These are phyloP conservation scores for Phylloboletellus chloephorus DNA, from an alignment of 1,284 basidiomycete species.

Conservation along the genomic window DNA sequence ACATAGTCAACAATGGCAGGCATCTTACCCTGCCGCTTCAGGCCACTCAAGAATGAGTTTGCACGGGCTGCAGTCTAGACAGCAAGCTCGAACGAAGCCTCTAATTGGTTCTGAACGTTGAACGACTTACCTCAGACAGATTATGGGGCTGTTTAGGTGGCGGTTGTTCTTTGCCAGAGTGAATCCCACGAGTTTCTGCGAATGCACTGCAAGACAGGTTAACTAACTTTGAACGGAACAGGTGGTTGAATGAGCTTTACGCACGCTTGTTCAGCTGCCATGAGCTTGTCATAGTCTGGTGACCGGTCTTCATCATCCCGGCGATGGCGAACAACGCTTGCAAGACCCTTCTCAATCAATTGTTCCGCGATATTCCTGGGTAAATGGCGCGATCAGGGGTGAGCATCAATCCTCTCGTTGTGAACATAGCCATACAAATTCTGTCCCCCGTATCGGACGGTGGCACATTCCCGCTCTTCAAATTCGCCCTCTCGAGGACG, in stretches of 20 bases:
- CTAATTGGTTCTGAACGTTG: not conserved
- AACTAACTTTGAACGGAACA: not conserved
- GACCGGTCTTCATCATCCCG: slow-evolving; percentile 95
- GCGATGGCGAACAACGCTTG: slow-evolving; percentile 85
- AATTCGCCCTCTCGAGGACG: slow-evolving; percentile 91
- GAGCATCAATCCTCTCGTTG: slow-evolving; percentile 3
- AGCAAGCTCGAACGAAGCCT: slow-evolving; percentile 7
- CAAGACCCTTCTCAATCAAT: slow-evolving; percentile 88
- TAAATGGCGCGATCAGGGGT: slow-evolving; percentile 2
- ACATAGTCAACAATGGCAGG: slow-evolving; percentile 91
- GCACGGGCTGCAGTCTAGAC: slow-evolving; percentile 67
- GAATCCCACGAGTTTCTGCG: slow-evolving; percentile 79
- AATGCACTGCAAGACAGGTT: slow-evolving; percentile 52
- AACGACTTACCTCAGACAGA: slow-evolving; percentile 67
- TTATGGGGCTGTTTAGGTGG: slow-evolving; percentile 72
- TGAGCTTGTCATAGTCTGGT: slow-evolving; percentile 89
- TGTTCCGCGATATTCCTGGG: slow-evolving; percentile 88
- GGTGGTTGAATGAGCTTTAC: slow-evolving; percentile 24
- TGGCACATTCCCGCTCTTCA: slow-evolving; percentile 89
- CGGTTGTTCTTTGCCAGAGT: slow-evolving; percentile 86
- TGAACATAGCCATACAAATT: slow-evolving; percentile 49
- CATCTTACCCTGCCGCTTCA: slow-evolving; percentile 85
- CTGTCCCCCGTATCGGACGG: slow-evolving; percentile 77
- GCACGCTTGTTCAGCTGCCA: slow-evolving; percentile 88
- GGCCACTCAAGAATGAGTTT: slow-evolving; percentile 80